Evolutionary conservation across 495 filamentous ascomycete genomes (phyloP), one percentile per base, ranked within the genome.

Genomic region (Aspergillus conjunctus): DNA sequence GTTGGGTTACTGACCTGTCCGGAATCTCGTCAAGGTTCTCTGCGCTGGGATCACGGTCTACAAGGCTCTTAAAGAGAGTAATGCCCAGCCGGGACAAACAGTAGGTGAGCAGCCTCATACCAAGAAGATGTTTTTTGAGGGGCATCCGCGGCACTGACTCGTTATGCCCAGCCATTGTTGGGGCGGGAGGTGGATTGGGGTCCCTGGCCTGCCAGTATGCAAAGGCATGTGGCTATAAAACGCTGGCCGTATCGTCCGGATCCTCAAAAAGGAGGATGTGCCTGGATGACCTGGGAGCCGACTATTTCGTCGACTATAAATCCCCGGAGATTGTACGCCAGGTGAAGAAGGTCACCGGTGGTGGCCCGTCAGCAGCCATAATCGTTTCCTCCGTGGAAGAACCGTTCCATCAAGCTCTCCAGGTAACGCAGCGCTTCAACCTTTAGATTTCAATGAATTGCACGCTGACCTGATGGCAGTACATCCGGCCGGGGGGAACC

Each of bases 121-220:
- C n/a, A n/a, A n/a, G n/a, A n/a, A n/a, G n/a, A n/a, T n/a, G n/a
- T n/a, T n/a, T n/a, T n/a, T n/a, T n/a, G n/a, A n/a, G n/a, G n/a
- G n/a, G n/a, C n/a, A n/a, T n/a, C n/a, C n/a, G n/a, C n/a, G n/a
- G 9, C 34, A 8, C 34, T 39, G 34, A 39, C 34, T 39, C 7
- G 34, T 39, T 39, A 39, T 46, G 8, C 3, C 21, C 5, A 15
- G 91, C 89, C 57, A 88, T 95, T 64, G 91, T 92, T 51, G 91
- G 91, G 64, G 91, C 90, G 14, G 91, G 90, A n/a, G 91, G 91
- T 68, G 91, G 91, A n/a, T 79, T 94, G 10, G 91, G 91, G 26
- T 86, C 83, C 57, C 80, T 95, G 56, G 91, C 91, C 21, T 78
- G 87, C 63, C 91, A 95, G 73, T 94, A 92, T 69, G 91, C 90